Evolutionary conservation across 805 yeast species (phyloP).

Genomic region (Candida argentea): DNA sequence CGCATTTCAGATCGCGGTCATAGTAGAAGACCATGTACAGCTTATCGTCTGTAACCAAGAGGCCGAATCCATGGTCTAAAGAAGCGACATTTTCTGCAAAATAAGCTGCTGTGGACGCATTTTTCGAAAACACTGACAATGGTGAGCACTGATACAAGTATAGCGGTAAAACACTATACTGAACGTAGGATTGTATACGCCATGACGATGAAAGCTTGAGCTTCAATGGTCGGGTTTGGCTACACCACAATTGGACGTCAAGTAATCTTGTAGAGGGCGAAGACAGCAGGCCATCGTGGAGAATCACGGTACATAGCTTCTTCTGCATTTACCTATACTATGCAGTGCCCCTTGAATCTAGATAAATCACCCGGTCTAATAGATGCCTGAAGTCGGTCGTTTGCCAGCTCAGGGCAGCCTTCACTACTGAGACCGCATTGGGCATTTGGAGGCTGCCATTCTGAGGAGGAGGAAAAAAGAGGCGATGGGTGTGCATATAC

Average conservation of each 20-base stretch:
- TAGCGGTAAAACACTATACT: slow-evolving; percentile 14
- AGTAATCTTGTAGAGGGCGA: too few species aligned
- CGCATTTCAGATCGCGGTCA: slow-evolving; percentile 1
- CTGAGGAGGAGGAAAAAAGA: background rate
- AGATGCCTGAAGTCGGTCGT: too few species aligned
- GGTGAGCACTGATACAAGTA: slow-evolving; percentile 13
- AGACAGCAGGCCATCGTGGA: too few species aligned
- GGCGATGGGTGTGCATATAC: background rate
- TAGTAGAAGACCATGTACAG: slow-evolving; percentile 17
- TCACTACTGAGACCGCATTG: slow-evolving; percentile 3
- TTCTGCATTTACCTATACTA: too few species aligned
- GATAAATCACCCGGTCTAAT: too few species aligned
- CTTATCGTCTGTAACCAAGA: slow-evolving; percentile 5
- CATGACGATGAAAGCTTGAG: too few species aligned
- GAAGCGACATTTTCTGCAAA: slow-evolving; percentile 11
- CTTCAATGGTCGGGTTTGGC: too few species aligned
- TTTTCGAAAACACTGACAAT: slow-evolving; percentile 13
- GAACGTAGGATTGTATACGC: slow-evolving; percentile 9
- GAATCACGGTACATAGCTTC: too few species aligned
- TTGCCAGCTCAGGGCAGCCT: too few species aligned
- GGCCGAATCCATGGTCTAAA: slow-evolving; percentile 13
- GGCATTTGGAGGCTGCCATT: background rate
- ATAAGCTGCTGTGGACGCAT: slow-evolving; percentile 9
- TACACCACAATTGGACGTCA: too few species aligned
- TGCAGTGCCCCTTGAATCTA: too few species aligned